Base-by-base conservation (phyloP, 2,329 filamentous ascomycete species). In the Cryphonectria japonica region DNA sequence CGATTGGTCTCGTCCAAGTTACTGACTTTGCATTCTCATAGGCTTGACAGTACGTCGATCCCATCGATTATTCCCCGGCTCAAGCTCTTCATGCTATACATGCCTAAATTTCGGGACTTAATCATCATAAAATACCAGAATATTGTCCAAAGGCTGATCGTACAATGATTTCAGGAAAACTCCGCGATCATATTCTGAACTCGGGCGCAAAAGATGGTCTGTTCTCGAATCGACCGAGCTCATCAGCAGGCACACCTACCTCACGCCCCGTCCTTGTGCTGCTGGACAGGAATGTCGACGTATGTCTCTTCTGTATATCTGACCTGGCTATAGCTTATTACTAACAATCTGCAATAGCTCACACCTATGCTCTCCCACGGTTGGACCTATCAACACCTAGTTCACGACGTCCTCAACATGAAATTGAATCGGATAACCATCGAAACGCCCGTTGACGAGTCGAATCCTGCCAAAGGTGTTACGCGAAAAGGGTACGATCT, bases 291-390 rank as follows among this genome's bases (percentile, higher is more conserved):
- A 98, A 98, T 78, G 91, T 99, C 61, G 96, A 99, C 80, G 67
- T 69, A 52, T 52, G 59, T 41, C 13, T 29, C 59, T 19, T 19
- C 8, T 16, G 13, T 3, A 14, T 14, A 22, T 13, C 7, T 14
- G 41, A 6, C 41, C 52, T n/a, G 26, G n/a, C 9, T 16, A 29
- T 22, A 6, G 1, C 11, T 16, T 37, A 16, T 16, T 62, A 16
- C 43, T 69, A n/a, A 69, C 34, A 54, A 3, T 34, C 26, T 2
- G 19, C 16, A 14, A 46, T 13, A 69, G 67, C 83, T 99, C 68
- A 94, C 97, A 74, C 95, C 96, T 2, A 98, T 99, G 96, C 87
- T 99, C n/a, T 98, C 95, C 19, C 96, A 99, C 82, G 98, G 95
- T 29, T 88, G 86, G 86, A 87, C 87, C 11, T 90, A 97, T 76